Evolutionary conservation across 2,329 filamentous ascomycete genomes (phyloP).

Genomic region (Geosmithia morbida): DNA sequence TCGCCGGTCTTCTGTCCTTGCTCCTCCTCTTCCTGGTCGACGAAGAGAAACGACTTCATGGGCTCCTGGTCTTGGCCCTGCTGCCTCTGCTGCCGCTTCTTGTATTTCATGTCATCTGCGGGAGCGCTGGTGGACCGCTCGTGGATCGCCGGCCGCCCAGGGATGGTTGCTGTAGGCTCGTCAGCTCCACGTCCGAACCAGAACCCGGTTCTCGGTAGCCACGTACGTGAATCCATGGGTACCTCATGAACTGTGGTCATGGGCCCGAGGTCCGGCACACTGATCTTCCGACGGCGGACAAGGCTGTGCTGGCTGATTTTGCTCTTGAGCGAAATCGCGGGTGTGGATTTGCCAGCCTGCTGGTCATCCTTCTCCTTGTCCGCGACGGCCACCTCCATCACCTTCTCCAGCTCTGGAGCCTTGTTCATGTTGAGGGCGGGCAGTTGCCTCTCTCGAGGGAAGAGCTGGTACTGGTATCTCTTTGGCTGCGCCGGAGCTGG

Average conservation of each 20-base stretch:
- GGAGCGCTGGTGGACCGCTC: conserved; percentile 52
- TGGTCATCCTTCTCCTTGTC: conserved; percentile 24
- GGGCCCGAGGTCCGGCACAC: conserved; percentile 48
- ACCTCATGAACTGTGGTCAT: conserved; percentile 57
- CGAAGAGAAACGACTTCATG: background rate
- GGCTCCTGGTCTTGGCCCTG: background rate
- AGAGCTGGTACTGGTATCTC: conserved; percentile 41
- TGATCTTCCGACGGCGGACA: conserved; percentile 45
- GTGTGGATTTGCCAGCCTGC: conserved; percentile 21
- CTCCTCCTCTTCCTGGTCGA: background rate
- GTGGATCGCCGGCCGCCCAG: conserved; percentile 47
- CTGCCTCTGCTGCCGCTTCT: conserved; percentile 12
- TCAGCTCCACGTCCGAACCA: background rate
- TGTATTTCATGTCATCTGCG: conserved; percentile 28
- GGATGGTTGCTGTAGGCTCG: conserved; percentile 42
- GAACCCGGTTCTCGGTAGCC: background rate
- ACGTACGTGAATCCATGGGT: conserved; percentile 57
- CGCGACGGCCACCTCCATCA: conserved; percentile 11
- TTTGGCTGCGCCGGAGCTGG: conserved; percentile 22
- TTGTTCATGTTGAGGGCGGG: conserved; percentile 24
- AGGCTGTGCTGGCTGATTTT: conserved; percentile 44
- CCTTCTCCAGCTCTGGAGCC: conserved; percentile 34
- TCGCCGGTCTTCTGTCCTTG: conserved; percentile 3
- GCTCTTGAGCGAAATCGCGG: conserved; percentile 28
- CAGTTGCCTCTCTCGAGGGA: conserved; percentile 36